Conservation (phyloP, 208 protist species). For the Trypanosoma conorhini region DNA sequence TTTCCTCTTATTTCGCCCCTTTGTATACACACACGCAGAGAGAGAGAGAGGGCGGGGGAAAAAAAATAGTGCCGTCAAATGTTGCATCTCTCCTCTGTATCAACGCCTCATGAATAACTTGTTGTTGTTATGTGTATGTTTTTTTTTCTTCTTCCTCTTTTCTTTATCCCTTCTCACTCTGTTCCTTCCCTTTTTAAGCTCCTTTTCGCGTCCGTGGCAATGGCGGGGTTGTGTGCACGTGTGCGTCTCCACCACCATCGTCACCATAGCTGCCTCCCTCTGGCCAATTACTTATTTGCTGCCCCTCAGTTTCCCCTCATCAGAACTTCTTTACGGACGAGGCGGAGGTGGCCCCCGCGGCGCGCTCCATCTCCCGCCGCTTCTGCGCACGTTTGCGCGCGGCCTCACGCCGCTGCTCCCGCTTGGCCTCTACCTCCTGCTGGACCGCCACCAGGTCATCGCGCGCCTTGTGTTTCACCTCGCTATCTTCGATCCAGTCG, state of each 20-base stretch:
- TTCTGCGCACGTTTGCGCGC: slow-evolving; percentile 71
- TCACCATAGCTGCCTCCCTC: no score
- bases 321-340: slow-evolving; percentile 62
- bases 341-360: slow-evolving; percentile 37
- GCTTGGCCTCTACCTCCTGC: slow-evolving; percentile 77
- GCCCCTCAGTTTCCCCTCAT: slow-evolving; percentile 1
- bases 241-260: background rate
- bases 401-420: slow-evolving; percentile 68
- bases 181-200: background rate
- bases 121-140: background rate
- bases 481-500: slow-evolving; percentile 90
- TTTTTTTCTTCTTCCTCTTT: background rate
- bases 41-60: background rate
- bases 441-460: slow-evolving; percentile 79
- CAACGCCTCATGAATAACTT: background rate
- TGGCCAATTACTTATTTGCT: background rate
- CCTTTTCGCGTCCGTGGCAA: background rate
- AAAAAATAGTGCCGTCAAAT: background rate
- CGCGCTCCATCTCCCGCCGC: slow-evolving; percentile 63
- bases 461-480: slow-evolving; percentile 81
- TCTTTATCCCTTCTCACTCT: background rate
- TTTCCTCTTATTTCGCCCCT: slow-evolving; percentile 3
- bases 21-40: slow-evolving; percentile 7
- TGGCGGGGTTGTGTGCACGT: background rate
- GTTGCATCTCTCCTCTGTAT: background rate